Evolutionary conservation across 306 rosid species (phyloP), one percentile per base, ranked within the genome.

Genomic region (Inga oerstediana): DNA sequence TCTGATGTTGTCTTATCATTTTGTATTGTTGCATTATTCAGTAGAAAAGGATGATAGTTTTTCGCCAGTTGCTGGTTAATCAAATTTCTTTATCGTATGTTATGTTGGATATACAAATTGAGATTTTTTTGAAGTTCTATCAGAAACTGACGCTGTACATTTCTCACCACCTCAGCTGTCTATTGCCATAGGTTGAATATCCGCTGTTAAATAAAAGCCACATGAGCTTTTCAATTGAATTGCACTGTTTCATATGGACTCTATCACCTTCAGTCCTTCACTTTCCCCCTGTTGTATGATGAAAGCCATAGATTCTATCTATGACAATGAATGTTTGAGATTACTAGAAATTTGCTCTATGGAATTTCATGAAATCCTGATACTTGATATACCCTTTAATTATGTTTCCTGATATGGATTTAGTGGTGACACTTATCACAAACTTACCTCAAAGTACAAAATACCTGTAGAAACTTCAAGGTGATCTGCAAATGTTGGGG

Each of bases 381-480:
- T 30, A 20, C 20, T 15, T 32, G 71, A 56, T 44, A 5, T 73
- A 35, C 45, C 80, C 7, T 69, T 73, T 52, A 79, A 62, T 79
- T 54, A 62, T 22, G 65, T 39, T 79, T 82, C 35, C 64, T 71
- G 68, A 80, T 83, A 52, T 80, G 14, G 46, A 56, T 62, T 45
- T 46, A 37, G 66, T 75, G 83, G 65, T 59, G 48, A 59, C 51
- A 62, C 48, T 43, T 70, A 69, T 30, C 27, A 32, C 72, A 43
- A 78, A 80, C 87, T 79, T 73, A 88, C 81, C 85, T 68, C 51
- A 34, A 59, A 77, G 71, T 19, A 37, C 72, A 79, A 65, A 77
- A 83, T 88, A 72, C 79, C 32, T 81, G 84, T 92, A 96, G 99
- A 96, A 80, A 84, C 90, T 92, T 65, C 92, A 96, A 89, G 97